Evolutionary conservation across 306 rosid genomes (phyloP).

Genomic region (Trifolium dubium): DNA sequence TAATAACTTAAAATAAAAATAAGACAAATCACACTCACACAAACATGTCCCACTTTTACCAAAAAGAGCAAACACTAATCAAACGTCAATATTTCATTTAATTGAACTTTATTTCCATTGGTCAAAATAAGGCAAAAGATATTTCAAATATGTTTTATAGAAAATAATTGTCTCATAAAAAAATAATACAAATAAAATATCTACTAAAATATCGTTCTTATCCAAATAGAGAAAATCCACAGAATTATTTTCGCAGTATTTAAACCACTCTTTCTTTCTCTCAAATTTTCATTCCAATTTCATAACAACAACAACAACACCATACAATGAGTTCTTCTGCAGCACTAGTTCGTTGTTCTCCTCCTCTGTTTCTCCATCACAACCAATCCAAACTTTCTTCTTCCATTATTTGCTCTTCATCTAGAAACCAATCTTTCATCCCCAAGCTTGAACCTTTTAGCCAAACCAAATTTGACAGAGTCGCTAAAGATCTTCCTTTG

Average conservation of each 20-base stretch:
- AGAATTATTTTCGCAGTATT: slow-evolving; percentile 38
- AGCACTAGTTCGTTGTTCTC: slow-evolving; percentile 50
- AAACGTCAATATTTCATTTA: too few relatives aligned
- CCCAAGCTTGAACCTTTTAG: slow-evolving; percentile 92
- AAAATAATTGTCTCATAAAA: too few relatives aligned
- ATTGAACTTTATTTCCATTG: too few relatives aligned
- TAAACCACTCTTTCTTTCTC: background rate
- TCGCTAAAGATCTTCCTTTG: slow-evolving; percentile 69
- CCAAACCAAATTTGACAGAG: slow-evolving; percentile 69
- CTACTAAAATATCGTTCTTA: slow-evolving; percentile 38
- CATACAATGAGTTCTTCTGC: slow-evolving; percentile 51
- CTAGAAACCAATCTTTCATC: slow-evolving; percentile 59
- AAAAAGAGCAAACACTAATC: too few relatives aligned
- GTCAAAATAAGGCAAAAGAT: too few relatives aligned
- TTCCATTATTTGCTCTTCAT: slow-evolving; percentile 53
- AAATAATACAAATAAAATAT: background rate
- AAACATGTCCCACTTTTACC: too few relatives aligned
- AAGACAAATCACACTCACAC: too few relatives aligned
- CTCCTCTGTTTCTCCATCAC: slow-evolving; percentile 49
- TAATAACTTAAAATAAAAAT: too few relatives aligned
- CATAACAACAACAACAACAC: background rate
- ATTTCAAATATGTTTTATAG: too few relatives aligned
- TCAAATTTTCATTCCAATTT: background rate
- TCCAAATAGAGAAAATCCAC: slow-evolving; percentile 42
- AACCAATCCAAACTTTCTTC: slow-evolving; percentile 40